Evolutionary conservation across 768 basidiomycete species (phyloP), one percentile per base, ranked within the genome.

Genomic region (Collybia nuda): DNA sequence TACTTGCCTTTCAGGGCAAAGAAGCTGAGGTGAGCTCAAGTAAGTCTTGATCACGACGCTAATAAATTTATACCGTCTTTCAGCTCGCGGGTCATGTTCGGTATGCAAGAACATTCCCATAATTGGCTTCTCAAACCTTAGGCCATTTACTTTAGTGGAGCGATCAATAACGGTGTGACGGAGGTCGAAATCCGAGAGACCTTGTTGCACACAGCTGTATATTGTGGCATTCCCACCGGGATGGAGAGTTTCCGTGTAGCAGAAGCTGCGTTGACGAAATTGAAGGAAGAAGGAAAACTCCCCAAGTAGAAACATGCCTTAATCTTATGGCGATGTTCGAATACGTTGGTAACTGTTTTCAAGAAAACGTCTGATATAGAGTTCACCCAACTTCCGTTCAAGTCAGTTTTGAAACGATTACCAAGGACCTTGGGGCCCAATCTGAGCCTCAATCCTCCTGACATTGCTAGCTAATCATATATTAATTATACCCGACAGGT

Each of bases 151-250:
- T 14, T 2, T 32, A 74, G 75, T 50, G 74, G 76, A 8, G 76
- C 76, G 6, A 65, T 75, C 12, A 69, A 66, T 26, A 77, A 77
- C 40, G 76, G 76, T 4, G 73, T 70, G 6, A 66, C 69, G 6
- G 73, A 74, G 44, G 46, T 72, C 8, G 74, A 77, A 46, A 75
- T 77, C 23, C 55, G 71, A 21, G 76, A 76, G 52, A 74, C 73
- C 0, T 54, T 77, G 26, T 50, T 77, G 41, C 76, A 77, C 45
- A 62, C 70, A 0, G 68, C 74, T 21, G 62, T 73, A 4, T 77
- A 77, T 43, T 41, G 40, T 18, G 40, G 40, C 0, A 71, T 73
- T 21, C 74, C 74, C 2, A 71, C 71, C 7, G 75, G 74, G 2
- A 74, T 76, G 70, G 57, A 56, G 48, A 67, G 64, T 44, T 77